A percentile compares a stretch with the other conserved stretches of the same genome.
Conservation (phyloP, 768 basidiomycete species). For the Suillus clintonianus region DNA sequence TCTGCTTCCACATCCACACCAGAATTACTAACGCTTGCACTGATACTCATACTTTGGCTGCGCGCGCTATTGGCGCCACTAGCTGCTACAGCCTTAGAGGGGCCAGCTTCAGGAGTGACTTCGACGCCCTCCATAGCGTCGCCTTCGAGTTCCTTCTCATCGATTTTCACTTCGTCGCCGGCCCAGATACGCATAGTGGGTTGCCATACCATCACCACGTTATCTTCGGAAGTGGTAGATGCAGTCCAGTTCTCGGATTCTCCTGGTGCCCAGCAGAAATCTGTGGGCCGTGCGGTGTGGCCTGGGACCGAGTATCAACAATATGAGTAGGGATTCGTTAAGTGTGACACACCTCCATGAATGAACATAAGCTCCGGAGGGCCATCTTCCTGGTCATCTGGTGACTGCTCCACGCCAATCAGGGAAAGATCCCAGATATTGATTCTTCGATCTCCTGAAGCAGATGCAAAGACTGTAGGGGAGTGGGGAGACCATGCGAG, state of each 20-base stretch:
- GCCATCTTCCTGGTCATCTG: slow-evolving; percentile 97
- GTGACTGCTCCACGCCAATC: slow-evolving; percentile 95
- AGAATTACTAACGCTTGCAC: slow-evolving; percentile 48
- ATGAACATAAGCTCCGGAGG: slow-evolving; percentile 96
- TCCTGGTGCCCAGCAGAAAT: slow-evolving; percentile 95
- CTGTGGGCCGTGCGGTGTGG: slow-evolving; percentile 86
- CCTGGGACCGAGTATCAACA: slow-evolving; percentile 45
- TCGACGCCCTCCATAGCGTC: slow-evolving; percentile 81
- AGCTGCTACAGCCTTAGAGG: slow-evolving; percentile 23
- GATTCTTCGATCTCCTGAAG: slow-evolving; percentile 89
- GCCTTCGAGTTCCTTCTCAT: slow-evolving; percentile 82
- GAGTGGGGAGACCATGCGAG: slow-evolving; percentile 95
- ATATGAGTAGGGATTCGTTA: slow-evolving; percentile 6
- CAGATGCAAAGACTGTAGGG: slow-evolving; percentile 90
- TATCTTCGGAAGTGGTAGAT: slow-evolving; percentile 92
- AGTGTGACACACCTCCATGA: slow-evolving; percentile 73
- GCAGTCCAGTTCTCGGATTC: slow-evolving; percentile 82
- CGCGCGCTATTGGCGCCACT: slow-evolving; percentile 45
- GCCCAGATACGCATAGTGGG: slow-evolving; percentile 94
- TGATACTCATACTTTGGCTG: slow-evolving; percentile 65
- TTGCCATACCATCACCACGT: slow-evolving; percentile 96
- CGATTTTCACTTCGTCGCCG: slow-evolving; percentile 82
- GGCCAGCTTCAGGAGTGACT: slow-evolving; percentile 28
- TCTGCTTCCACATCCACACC: slow-evolving; percentile 48
- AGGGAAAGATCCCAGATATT: slow-evolving; percentile 93